Evolutionary conservation across 352 stramenopile species (phyloP).

Genomic region (Phytophthora macrochlamydospora): DNA sequence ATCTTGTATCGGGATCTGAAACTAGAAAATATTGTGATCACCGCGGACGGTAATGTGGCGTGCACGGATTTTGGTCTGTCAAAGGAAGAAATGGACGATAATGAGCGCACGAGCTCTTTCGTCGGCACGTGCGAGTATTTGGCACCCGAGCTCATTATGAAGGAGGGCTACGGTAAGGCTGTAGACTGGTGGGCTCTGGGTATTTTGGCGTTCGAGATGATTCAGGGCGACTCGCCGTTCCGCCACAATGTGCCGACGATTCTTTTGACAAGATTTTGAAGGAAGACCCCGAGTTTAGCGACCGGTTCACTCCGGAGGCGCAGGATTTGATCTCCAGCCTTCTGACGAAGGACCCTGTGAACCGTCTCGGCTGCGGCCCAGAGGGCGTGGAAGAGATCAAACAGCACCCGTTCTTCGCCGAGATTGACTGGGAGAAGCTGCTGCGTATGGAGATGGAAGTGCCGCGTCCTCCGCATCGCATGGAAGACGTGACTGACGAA

Average conservation of each 20-base stretch:
- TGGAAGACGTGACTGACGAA: constrained; percentile 76
- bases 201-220: constrained; percentile 79
- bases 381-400: constrained; percentile 78
- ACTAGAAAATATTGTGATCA: constrained; percentile 80
- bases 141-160: constrained; percentile 73
- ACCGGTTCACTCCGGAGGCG: constrained; percentile 69
- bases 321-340: constrained; percentile 67
- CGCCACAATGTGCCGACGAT: constrained; percentile 66
- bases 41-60: constrained; percentile 68
- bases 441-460: constrained; percentile 65
- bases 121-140: constrained; percentile 81
- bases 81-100: constrained; percentile 78
- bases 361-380: constrained; percentile 60
- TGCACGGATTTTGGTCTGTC: constrained; percentile 79
- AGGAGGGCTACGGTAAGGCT: constrained; percentile 70
- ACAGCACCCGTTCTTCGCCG: constrained; percentile 65
- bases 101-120: constrained; percentile 69
- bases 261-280: constrained; percentile 82
- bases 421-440: constrained; percentile 75
- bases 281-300: constrained; percentile 71
- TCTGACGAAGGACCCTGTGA: constrained; percentile 58
- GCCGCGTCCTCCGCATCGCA: constrained; percentile 66
- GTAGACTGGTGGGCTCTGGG: constrained; percentile 83
- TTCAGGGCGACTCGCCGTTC: constrained; percentile 77
- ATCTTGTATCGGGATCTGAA: constrained; percentile 83